phyloP scores from a whole-genome alignment of 2,329 filamentous ascomycete species.

The Shiraia bambusicola region DNA sequence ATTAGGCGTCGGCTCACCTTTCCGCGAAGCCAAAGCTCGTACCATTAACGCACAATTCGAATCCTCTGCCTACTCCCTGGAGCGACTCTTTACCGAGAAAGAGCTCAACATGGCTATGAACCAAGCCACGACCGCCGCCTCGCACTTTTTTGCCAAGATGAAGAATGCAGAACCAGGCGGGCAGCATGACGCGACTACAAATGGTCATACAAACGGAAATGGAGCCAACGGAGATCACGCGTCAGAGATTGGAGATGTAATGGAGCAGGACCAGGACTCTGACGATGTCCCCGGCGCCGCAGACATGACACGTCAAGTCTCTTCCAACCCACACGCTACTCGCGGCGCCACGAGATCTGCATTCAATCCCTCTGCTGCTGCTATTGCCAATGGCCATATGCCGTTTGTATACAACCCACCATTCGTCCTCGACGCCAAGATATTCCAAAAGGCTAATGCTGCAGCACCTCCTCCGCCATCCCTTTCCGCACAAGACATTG shows the following conservation, averaged over 20 bases:
- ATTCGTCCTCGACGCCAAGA: constrained; percentile 48
- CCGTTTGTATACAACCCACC: constrained; percentile 48
- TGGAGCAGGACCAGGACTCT: constrained; percentile 41
- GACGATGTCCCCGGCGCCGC: constrained; percentile 48
- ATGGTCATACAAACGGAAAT: constrained; percentile 35
- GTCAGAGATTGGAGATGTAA: constrained; percentile 40
- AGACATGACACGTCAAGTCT: constrained; percentile 63
- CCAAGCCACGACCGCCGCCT: constrained; percentile 60
- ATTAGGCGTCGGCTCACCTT: constrained; percentile 52
- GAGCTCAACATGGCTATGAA: constrained; percentile 64
- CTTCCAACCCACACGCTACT: constrained; percentile 58
- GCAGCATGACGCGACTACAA: constrained; percentile 30
- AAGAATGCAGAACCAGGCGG: constrained; percentile 34
- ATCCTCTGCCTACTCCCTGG: constrained; percentile 61
- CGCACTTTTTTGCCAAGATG: constrained; percentile 60
- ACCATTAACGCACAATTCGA: constrained; percentile 58
- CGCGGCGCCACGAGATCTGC: constrained; percentile 55
- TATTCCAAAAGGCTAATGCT: constrained; percentile 51
- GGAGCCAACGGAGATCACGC: constrained; percentile 41
- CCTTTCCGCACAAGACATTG: constrained; percentile 47
- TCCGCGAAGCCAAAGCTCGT: constrained; percentile 56
- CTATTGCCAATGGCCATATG: constrained; percentile 43
- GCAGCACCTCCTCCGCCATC: constrained; percentile 50
- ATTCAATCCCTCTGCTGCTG: constrained; percentile 55
- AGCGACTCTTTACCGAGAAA: constrained; percentile 68